Evolutionary conservation across 1,284 basidiomycete genomes (phyloP), one percentile per base, ranked within the genome.

Genomic region (Pisolithus thermaeus): DNA sequence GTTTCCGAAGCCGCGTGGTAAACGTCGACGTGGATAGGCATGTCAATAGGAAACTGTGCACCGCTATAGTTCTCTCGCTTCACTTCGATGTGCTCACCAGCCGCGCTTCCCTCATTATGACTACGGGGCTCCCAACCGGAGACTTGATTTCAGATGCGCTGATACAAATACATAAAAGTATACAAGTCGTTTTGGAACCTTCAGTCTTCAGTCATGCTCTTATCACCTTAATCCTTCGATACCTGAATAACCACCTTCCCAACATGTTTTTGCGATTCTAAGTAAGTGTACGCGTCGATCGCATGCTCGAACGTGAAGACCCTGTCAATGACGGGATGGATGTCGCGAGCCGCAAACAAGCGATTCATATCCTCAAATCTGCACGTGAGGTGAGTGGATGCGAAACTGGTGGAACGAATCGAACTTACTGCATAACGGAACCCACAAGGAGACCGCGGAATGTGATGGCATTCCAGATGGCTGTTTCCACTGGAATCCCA

Each of bases 1-100:
- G 56, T 95, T 93, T 70, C 92, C 92, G 1, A 87, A 87, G 63
- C 70, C 73, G 20, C 69, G 73, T 46, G 61, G 68, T 48, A 76
- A 71, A 61, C 74, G 73, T 58, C 58, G 59, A 3, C 39, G 12
- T 35, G 12, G 23, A 42, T 25, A 42, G 41, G 41, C 16, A 42
- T 18, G 14, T 5, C 23, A 12, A 23, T 7, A 12, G 20, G 18
- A 22, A 35, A 7, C 4, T 7, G 23, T 9, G 14, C 41, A 25
- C 14, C 14, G 5, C 6, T 25, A 14, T 42, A 22, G 20, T 42
- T 23, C 2, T 42, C 12, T 1, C 11, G 18, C 22, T 8, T 22
- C 7, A 22, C 38, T 20, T 39, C 18, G 14, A 18, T 39, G 38
- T 8, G 9, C 38, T 39, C 32, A 35, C 32, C 32, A 35, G 25